phyloP scores from a whole-genome alignment of 805 yeast species.

The Pichia eremophila region DNA sequence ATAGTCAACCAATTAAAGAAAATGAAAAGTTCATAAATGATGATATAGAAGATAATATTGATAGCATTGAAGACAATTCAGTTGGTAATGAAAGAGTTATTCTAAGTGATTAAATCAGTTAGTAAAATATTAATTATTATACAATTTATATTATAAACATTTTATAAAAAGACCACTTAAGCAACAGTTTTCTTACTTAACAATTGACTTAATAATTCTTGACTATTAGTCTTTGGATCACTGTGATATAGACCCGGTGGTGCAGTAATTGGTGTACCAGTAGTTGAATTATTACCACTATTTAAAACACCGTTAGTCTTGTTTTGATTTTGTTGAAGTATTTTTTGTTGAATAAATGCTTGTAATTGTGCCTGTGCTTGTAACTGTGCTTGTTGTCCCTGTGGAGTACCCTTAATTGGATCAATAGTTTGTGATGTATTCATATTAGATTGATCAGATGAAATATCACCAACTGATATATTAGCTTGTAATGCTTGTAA shows the following conservation, averaged over 20 bases:
- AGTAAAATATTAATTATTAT: too few species aligned
- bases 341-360: slow-evolving; percentile 6
- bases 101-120: background rate
- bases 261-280: slow-evolving; percentile 42
- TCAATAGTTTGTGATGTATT: slow-evolving; percentile 1
- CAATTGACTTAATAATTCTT: slow-evolving; percentile 75
- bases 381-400: background rate
- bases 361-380: slow-evolving; percentile 8
- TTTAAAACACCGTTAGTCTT: slow-evolving; percentile 15
- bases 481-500: background rate
- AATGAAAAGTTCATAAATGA: too few species aligned
- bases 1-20: background rate
- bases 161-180: slow-evolving; percentile 1
- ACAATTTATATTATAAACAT: too few species aligned
- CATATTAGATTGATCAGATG: slow-evolving; percentile 1
- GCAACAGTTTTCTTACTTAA: slow-evolving; percentile 48
- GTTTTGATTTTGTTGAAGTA: slow-evolving; percentile 22
- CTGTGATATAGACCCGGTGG: slow-evolving; percentile 58
- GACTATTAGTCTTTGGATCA: slow-evolving; percentile 23
- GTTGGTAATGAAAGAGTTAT: slow-evolving; percentile 4
- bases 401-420: background rate
- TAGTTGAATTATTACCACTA: slow-evolving; percentile 14
- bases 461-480: background rate
- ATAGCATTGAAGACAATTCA: background rate
- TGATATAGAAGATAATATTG: background rate